Percentiles rank a stretch among this genome's conserved stretches.
These are phyloP conservation scores for Aspergillus thermomutatus DNA, from an alignment of 2,329 filamentous ascomycete species.

Conservation along the genomic window DNA sequence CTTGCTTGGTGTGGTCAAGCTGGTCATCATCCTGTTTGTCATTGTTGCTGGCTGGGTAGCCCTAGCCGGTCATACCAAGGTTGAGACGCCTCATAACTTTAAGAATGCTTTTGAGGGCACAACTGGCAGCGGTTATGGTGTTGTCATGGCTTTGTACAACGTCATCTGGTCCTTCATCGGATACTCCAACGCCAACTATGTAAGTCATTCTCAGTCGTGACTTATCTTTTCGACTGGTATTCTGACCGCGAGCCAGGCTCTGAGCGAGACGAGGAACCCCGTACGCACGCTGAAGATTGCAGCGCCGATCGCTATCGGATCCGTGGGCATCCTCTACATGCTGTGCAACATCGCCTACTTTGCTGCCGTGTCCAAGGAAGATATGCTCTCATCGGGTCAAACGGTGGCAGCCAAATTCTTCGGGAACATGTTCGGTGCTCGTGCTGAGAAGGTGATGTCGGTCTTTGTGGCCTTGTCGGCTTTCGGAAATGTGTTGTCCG, in stretches of 20 bases:
- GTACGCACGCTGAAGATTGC: slow-evolving; percentile 57
- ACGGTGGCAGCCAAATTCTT: slow-evolving; percentile 58
- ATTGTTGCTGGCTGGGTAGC: slow-evolving; percentile 43
- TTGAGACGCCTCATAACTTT: slow-evolving; percentile 37
- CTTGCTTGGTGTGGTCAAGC: slow-evolving; percentile 48
- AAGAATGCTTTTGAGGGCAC: slow-evolving; percentile 38
- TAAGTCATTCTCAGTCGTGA: slow-evolving; percentile 27
- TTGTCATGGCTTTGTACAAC: slow-evolving; percentile 60
- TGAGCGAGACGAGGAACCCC: slow-evolving; percentile 57
- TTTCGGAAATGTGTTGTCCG: slow-evolving; percentile 60
- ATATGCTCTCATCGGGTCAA: slow-evolving; percentile 52
- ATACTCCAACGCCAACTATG: slow-evolving; percentile 62
- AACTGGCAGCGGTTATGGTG: slow-evolving; percentile 39
- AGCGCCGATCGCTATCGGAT: slow-evolving; percentile 52
- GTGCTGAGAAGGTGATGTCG: slow-evolving; percentile 56
- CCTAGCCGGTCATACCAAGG: slow-evolving; percentile 36
- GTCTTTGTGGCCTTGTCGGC: slow-evolving; percentile 59
- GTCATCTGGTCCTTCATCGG: slow-evolving; percentile 62
- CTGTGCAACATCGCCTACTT: slow-evolving; percentile 59
- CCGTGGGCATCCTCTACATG: slow-evolving; percentile 56
- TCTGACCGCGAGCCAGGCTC: slow-evolving; percentile 22
- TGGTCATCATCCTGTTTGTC: slow-evolving; percentile 49
- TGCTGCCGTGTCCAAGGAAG: slow-evolving; percentile 54
- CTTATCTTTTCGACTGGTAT: not conserved
- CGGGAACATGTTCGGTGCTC: slow-evolving; percentile 56